phyloP scores from a whole-genome alignment of 345 rosid genomes.

The Cardamine occulta region DNA sequence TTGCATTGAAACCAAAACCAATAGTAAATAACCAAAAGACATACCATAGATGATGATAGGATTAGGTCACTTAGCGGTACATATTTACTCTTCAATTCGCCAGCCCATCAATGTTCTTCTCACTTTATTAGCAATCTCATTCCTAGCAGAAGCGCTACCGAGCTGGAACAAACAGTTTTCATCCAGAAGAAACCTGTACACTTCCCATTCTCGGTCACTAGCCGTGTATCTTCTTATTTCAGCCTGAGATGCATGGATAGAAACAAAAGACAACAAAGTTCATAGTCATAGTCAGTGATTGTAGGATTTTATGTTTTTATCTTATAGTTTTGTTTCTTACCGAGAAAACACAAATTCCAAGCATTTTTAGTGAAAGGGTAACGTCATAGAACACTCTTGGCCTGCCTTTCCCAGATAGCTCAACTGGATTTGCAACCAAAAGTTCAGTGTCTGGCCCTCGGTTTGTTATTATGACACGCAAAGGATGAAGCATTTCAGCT shows the following conservation, averaged over 20 bases:
- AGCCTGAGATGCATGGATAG: constrained; percentile 55
- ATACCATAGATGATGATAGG: neutral
- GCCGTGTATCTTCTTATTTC: constrained; percentile 74
- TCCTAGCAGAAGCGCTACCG: constrained; percentile 49
- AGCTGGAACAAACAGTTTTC: constrained; percentile 54
- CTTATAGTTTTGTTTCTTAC: constrained; percentile 46
- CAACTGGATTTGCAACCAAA: constrained; percentile 86
- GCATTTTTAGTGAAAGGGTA: constrained; percentile 69
- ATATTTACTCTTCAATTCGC: constrained; percentile 43
- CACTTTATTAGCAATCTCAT: constrained; percentile 69
- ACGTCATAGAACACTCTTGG: constrained; percentile 88
- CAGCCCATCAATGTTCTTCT: constrained; percentile 84
- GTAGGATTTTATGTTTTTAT: too few species aligned
- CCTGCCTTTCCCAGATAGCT: constrained; percentile 80
- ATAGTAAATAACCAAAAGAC: neutral
- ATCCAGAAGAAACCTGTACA: constrained; percentile 81
- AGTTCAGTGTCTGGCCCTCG: constrained; percentile 87
- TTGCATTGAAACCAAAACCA: too few species aligned
- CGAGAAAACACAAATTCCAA: constrained; percentile 80
- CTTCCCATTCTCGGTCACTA: constrained; percentile 80
- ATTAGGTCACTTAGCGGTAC: neutral
- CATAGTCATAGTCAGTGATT: constrained; percentile 4
- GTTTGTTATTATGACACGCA: constrained; percentile 68
- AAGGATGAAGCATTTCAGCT: constrained; percentile 87
- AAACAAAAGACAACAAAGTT: neutral